phyloP scores from a whole-genome alignment of 345 rosid genomes.

The Sonneratia alba region DNA sequence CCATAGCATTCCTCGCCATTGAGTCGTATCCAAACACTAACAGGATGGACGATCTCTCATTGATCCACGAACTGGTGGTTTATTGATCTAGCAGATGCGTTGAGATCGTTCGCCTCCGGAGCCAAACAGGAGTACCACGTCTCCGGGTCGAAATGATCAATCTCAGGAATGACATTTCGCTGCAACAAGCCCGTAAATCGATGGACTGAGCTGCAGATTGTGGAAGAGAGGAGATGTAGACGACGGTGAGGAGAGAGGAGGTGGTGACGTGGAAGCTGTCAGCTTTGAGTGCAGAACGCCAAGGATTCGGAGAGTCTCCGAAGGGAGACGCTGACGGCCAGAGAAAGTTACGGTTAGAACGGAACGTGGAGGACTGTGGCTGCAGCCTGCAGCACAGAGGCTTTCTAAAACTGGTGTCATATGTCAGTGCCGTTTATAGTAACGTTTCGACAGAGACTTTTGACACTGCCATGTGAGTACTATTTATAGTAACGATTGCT shows the following conservation, averaged over 20 bases:
- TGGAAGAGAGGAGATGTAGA: background rate
- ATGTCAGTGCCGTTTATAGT: conserved; percentile 2
- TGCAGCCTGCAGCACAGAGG: too few species aligned
- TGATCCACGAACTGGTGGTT: too few species aligned
- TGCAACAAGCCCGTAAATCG: too few species aligned
- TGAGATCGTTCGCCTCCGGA: too few species aligned
- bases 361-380: background rate
- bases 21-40: background rate
- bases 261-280: background rate
- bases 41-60: background rate
- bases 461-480: too few species aligned
- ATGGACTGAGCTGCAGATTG: background rate
- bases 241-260: background rate
- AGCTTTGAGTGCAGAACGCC: background rate
- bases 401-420: too few species aligned
- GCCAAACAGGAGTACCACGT: too few species aligned
- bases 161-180: too few species aligned
- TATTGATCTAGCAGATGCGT: too few species aligned
- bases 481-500: too few species aligned
- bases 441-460: too few species aligned
- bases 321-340: background rate
- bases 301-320: background rate
- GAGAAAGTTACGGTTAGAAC: background rate
- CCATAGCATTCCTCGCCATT: background rate
- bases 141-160: too few species aligned